Base-by-base conservation (phyloP, 2,329 filamentous ascomycete species). In the Clonostachys chloroleuca region DNA sequence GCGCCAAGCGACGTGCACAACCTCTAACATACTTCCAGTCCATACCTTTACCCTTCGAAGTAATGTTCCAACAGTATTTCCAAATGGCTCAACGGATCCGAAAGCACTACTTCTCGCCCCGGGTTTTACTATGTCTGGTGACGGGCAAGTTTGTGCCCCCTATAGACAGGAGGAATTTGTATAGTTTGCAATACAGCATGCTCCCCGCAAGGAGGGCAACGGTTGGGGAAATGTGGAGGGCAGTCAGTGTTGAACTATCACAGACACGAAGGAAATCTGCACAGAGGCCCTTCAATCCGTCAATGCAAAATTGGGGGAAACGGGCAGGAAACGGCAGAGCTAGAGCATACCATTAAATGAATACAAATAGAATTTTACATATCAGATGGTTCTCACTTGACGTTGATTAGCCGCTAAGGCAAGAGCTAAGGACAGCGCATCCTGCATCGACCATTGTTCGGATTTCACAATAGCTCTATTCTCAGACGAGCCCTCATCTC, bases 121-220 rank as follows among this genome's bases (percentile, higher is more conserved):
- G 85, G 13, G 95, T 99, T 17, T 80, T 97, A 43, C 77, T 96
- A 37, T 94, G 90, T 58, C 83, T 99, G 3, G 74, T 92, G 20
- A 95, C 90, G 0, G 94, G 94, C 49, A 88, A 87, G 51, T 96
- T 96, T 54, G 91, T 97, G 2, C 94, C 92, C 12, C 92, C 95
- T 0, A 95, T 99, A 43, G 92, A 96, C 62, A 82, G 95, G 45
- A 92, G 92, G 61, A 95, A 94, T 60, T 75, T 99, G 44, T 99
- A 99, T 68, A 95, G 90, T 56, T 74, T 99, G 58, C 94, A 99
- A 69, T 99, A 99, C 67, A 95, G 90, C 70, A 97, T 97, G 90
- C 77, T 99, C 39, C 95, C 95, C 0, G 87, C 89, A 8, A 80
- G 81, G 46, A 75, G 95, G 41, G 87, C 89, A 1, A 84, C 86